phyloP scores from a whole-genome alignment of 2,329 filamentous ascomycete species.

The Monosporascus sp. region DNA sequence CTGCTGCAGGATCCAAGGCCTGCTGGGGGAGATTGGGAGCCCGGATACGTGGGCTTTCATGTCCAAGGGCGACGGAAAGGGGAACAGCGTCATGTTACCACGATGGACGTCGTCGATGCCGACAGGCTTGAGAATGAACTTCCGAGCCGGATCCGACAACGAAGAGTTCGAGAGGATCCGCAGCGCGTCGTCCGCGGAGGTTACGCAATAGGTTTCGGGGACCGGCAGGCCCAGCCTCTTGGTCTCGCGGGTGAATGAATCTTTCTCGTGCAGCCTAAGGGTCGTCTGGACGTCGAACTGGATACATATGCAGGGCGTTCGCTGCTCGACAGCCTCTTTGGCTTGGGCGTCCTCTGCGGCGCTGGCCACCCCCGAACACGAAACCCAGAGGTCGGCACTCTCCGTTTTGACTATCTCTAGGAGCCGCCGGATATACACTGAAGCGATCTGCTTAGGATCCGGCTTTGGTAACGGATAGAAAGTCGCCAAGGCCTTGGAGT shows the following conservation, averaged over 20 bases:
- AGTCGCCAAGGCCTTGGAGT: constrained; percentile 49
- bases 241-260: constrained; percentile 58
- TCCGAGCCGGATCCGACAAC: constrained; percentile 21
- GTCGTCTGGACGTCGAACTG: constrained; percentile 57
- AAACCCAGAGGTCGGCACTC: constrained; percentile 65
- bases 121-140: constrained; percentile 63
- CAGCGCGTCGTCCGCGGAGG: constrained; percentile 46
- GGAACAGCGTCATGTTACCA: constrained; percentile 60
- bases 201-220: constrained; percentile 49
- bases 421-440: constrained; percentile 51
- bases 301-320: constrained; percentile 55
- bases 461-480: constrained; percentile 46
- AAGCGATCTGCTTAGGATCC: constrained; percentile 17
- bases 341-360: constrained; percentile 63
- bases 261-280: constrained; percentile 57
- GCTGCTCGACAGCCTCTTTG: constrained; percentile 53
- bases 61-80: constrained; percentile 44
- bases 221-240: constrained; percentile 46
- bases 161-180: constrained; percentile 39
- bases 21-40: constrained; percentile 48
- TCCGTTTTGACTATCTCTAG: constrained; percentile 56
- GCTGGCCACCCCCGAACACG: constrained; percentile 63
- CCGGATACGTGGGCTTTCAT: constrained; percentile 51
- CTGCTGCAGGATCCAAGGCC: constrained; percentile 65
- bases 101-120: constrained; percentile 56